Base-by-base conservation (phyloP, 83 land plant genomes). In the Picea mariana region DNA sequence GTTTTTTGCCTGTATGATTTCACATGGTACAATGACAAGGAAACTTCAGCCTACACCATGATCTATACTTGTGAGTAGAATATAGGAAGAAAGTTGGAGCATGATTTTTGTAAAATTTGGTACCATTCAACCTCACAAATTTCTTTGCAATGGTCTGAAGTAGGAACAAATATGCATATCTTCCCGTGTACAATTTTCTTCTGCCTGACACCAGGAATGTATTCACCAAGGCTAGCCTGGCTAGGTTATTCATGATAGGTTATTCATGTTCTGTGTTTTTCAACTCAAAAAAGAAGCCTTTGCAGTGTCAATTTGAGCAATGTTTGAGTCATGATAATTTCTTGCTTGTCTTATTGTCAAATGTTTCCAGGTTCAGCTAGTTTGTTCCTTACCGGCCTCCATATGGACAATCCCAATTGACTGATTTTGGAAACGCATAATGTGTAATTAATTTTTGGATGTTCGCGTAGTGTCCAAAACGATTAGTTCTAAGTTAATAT, bases 291-390 rank as follows among this genome's bases (percentile, higher is more conserved):
- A 44, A 40, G 23, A 72, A 72, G 55, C 21, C 49, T 72, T 72
- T 42, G 76, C 76, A 42, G 55, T 72, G 9, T 72, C 55, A 38
- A 42, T 40, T 42, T 21, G 0, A 20, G 52, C 49, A 40, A 40
- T 42, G 76, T 18, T 72, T 18, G 40, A 72, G 76, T 42, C 2
- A 72, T 7, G 76, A 72, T 40, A 72, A 42, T 72, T 55, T 72
- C 8, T 72, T 20, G 17, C 47, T 20, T 2, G 55, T 20, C n/a
- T 69, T 69, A 38, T 69, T 40, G 31, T 44, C 18, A 26, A 17
- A 16, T 69, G 75, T 40, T 40, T 69, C 47, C 31, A 38, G 49
- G n/a, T 34, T 69, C 17, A n/a, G 75, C 75, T 34, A 38, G 8
- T 17, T 38, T 69, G 18, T 69, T 40, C 75, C 47, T 34, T 69